These are phyloP conservation scores for Strigomonas culicis DNA, from an alignment of 208 protist genomes.

Conservation along the genomic window DNA sequence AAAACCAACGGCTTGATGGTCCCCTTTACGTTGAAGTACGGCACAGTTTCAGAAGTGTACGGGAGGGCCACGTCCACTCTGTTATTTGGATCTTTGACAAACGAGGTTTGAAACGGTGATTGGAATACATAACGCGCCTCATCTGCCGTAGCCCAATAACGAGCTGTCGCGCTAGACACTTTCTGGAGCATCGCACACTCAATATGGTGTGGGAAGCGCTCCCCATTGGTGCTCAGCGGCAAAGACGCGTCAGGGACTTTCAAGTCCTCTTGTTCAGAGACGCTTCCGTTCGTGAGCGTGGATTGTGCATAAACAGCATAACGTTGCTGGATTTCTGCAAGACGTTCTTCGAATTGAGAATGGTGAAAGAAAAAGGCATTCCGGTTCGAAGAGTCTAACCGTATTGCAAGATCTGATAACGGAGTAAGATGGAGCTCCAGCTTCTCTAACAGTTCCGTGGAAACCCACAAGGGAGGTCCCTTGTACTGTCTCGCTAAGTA, in stretches of 20 bases:
- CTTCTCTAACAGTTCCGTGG: slow-evolving; percentile 18
- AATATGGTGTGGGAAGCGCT: slow-evolving; percentile 37
- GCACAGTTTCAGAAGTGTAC: slow-evolving; percentile 13
- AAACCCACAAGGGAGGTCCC: slow-evolving; percentile 39
- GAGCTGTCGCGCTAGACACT: slow-evolving; percentile 3
- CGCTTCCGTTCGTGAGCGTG: not conserved
- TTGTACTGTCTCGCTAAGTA: slow-evolving; percentile 21
- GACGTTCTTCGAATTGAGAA: slow-evolving; percentile 29
- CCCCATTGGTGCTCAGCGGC: slow-evolving; percentile 64
- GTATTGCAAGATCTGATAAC: slow-evolving; percentile 11
- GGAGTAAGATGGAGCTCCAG: slow-evolving; percentile 21
- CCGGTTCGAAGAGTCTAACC: slow-evolving; percentile 20
- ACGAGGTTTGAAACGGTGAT: slow-evolving; percentile 27
- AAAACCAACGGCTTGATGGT: slow-evolving; percentile 32
- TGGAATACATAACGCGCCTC: slow-evolving; percentile 56
- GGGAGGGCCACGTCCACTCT: slow-evolving; percentile 13
- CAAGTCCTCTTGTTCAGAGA: not conserved
- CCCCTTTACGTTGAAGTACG: slow-evolving; percentile 50
- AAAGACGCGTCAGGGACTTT: not conserved
- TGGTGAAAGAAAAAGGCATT: slow-evolving; percentile 39
- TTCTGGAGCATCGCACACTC: slow-evolving; percentile 14
- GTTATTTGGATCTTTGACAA: slow-evolving; percentile 17
- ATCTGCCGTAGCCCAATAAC: slow-evolving; percentile 60
- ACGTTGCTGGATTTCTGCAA: slow-evolving; percentile 18
- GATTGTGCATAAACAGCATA: slow-evolving; percentile 10